Percentiles rank a stretch among this genome's conserved stretches.
Conservation (phyloP, 2,329 filamentous ascomycete genomes). For the Triangularia setosa region DNA sequence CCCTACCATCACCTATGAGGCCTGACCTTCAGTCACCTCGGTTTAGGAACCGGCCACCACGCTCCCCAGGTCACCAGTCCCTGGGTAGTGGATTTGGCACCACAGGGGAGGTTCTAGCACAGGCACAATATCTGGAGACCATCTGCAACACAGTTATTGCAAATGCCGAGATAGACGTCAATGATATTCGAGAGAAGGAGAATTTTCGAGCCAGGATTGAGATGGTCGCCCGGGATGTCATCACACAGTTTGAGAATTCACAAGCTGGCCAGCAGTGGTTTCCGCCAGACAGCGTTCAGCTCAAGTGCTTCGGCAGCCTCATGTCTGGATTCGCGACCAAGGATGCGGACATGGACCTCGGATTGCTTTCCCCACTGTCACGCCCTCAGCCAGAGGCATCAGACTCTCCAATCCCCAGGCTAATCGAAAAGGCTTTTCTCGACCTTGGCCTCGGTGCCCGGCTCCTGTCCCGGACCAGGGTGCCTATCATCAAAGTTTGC, state of each 20-base stretch:
- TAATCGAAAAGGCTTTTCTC: conserved; percentile 72
- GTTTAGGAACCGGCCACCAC: background rate
- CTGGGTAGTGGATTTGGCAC: background rate
- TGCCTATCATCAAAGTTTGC: conserved; percentile 86
- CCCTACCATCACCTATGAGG: background rate
- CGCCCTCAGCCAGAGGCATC: conserved; percentile 48
- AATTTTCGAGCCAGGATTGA: conserved; percentile 64
- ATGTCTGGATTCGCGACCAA: conserved; percentile 82
- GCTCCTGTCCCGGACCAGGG: conserved; percentile 71
- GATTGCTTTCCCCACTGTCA: conserved; percentile 64
- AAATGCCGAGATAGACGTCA: conserved; percentile 56
- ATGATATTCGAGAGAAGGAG: conserved; percentile 68
- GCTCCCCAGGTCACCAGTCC: background rate
- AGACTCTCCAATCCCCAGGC: conserved; percentile 63
- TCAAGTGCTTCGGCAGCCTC: conserved; percentile 79
- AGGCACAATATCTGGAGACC: conserved; percentile 46
- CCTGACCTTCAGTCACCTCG: background rate
- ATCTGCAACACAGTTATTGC: conserved; percentile 49
- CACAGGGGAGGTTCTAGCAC: conserved; percentile 26
- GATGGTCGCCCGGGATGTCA: conserved; percentile 56
- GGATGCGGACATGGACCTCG: conserved; percentile 87
- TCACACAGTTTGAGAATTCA: conserved; percentile 49
- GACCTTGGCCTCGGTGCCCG: conserved; percentile 70
- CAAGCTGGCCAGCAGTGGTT: conserved; percentile 42
- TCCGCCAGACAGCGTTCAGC: conserved; percentile 53